phyloP scores from a whole-genome alignment of 75 land plant species.

The Picea sitchensis region DNA sequence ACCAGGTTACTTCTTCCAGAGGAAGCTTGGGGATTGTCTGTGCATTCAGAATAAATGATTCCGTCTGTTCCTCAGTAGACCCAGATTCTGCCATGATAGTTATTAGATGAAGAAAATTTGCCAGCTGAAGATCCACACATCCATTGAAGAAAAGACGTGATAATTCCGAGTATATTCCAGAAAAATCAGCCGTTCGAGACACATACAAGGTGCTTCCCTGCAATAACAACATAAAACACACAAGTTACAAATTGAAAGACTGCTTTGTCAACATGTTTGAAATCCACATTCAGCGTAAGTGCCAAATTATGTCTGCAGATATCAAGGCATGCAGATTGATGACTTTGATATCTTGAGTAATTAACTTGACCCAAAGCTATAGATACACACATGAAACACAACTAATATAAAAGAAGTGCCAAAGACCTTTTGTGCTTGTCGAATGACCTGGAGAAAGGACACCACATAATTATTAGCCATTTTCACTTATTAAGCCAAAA shows the following conservation, averaged over 20 bases:
- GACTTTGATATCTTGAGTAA: not conserved
- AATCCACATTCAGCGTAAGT: not conserved
- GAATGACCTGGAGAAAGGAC: not conserved
- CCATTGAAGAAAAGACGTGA: conserved; percentile 75
- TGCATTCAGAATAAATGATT: conserved; percentile 56
- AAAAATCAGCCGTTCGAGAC: conserved; percentile 38
- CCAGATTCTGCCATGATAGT: conserved; percentile 76
- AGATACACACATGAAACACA: too few species aligned
- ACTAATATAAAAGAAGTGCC: too few species aligned
- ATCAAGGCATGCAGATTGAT: not conserved
- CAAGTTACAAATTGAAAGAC: not conserved
- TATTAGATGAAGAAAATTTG: conserved; percentile 86
- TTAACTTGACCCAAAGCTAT: too few species aligned
- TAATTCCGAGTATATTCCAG: conserved; percentile 69
- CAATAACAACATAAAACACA: not conserved
- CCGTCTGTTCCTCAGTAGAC: conserved; percentile 51
- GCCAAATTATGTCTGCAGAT: not conserved
- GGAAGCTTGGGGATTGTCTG: conserved; percentile 65
- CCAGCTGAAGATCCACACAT: conserved; percentile 56
- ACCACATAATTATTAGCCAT: too few species aligned
- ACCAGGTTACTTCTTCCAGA: conserved; percentile 51
- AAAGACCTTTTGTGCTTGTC: not conserved
- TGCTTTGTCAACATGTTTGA: not conserved
- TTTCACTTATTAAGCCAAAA: too few species aligned
- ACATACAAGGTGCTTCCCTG: conserved; percentile 72